Evolutionary conservation across 495 filamentous ascomycete genomes (phyloP).

Genomic region (Evansstolkia leycettana): DNA sequence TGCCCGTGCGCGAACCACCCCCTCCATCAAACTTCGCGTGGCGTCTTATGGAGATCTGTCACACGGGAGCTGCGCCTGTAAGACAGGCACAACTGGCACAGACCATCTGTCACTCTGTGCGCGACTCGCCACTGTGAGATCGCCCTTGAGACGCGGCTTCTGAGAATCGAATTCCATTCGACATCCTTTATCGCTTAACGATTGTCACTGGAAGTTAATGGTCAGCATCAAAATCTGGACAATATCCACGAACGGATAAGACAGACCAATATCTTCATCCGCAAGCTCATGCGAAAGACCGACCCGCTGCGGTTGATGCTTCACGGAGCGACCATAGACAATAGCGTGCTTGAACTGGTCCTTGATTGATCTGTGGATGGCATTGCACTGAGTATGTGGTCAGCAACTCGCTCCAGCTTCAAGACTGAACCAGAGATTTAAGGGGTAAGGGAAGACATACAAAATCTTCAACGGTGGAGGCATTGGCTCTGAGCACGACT

Average conservation of each 20-base stretch:
- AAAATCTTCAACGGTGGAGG: slow-evolving; percentile 92
- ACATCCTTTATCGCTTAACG: slow-evolving; percentile 65
- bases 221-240: slow-evolving; percentile 20
- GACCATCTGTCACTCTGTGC: slow-evolving; percentile 1
- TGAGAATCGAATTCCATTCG: slow-evolving; percentile 10
- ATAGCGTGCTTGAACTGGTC: slow-evolving; percentile 93
- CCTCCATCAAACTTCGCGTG: slow-evolving; percentile 21
- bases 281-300: slow-evolving; percentile 82
- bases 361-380: slow-evolving; percentile 90
- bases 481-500: slow-evolving; percentile 71
- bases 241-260: slow-evolving; percentile 1
- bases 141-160: slow-evolving; percentile 17
- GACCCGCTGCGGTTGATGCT: slow-evolving; percentile 96
- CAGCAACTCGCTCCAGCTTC: slow-evolving; percentile 7
- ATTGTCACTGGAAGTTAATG: slow-evolving; percentile 61
- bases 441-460: slow-evolving; percentile 40
- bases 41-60: slow-evolving; percentile 21
- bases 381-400: slow-evolving; percentile 59
- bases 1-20: slow-evolving; percentile 20
- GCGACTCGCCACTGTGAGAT: slow-evolving; percentile 6
- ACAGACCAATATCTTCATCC: slow-evolving; percentile 95
- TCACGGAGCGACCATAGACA: slow-evolving; percentile 94
- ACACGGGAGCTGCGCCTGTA: slow-evolving; percentile 12
- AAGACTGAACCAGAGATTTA: background rate
- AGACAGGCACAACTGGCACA: slow-evolving; percentile 6